Conservation (phyloP, 805 yeast species). For the Ogataea angusta region DNA sequence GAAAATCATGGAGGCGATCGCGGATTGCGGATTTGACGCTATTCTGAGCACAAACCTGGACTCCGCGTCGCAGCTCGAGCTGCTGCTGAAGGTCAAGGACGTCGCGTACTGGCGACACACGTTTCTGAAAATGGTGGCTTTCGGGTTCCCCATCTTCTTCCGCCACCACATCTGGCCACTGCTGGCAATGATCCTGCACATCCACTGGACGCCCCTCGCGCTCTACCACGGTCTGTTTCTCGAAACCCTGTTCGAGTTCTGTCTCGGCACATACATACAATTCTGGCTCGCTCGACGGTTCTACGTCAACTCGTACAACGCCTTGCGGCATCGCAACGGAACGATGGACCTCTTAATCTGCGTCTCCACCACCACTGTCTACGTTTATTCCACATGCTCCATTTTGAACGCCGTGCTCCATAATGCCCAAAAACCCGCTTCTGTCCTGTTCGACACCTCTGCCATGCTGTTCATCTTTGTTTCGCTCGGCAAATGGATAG, state of each 20-base stretch:
- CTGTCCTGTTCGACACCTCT: constrained; percentile 78
- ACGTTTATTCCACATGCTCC: constrained; percentile 64
- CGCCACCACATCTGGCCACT: constrained; percentile 49
- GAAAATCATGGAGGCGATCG: constrained; percentile 50
- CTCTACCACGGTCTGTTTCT: constrained; percentile 56
- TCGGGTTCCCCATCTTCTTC: constrained; percentile 62
- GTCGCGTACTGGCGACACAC: constrained; percentile 65
- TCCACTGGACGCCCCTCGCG: constrained; percentile 8
- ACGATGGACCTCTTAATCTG: constrained; percentile 93
- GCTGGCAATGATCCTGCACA: constrained; percentile 24
- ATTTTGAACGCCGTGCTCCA: constrained; percentile 47
- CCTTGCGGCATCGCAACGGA: constrained; percentile 66
- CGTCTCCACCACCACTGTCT: constrained; percentile 78
- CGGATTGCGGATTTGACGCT: constrained; percentile 54
- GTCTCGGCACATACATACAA: constrained; percentile 58
- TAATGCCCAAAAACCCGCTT: constrained; percentile 51
- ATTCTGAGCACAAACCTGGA: constrained; percentile 46
- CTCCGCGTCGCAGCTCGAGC: constrained; percentile 62
- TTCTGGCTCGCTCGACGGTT: constrained; percentile 66
- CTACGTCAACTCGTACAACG: constrained; percentile 58
- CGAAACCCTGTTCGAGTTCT: constrained; percentile 59
- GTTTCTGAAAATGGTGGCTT: constrained; percentile 46
- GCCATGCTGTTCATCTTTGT: constrained; percentile 83
- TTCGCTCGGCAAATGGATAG: constrained; percentile 86
- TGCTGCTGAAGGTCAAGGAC: constrained; percentile 68